These are phyloP conservation scores for Beauveria varroae DNA, from an alignment of 2,329 filamentous ascomycete genomes.

Conservation along the genomic window DNA sequence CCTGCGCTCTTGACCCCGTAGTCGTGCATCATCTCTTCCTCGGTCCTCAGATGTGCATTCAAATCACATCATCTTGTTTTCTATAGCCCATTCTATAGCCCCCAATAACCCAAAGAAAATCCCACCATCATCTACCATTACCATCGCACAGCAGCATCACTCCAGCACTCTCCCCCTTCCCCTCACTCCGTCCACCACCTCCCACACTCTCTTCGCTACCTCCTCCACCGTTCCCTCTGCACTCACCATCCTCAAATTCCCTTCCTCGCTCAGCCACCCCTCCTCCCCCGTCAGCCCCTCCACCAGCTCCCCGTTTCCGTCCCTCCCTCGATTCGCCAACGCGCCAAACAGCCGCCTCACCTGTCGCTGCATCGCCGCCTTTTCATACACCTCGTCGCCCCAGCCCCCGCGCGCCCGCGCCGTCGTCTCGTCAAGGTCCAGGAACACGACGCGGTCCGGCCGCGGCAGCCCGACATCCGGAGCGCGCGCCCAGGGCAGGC, in stretches of 20 bases:
- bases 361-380: constrained; percentile 68
- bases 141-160: constrained; percentile 7
- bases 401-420: constrained; percentile 76
- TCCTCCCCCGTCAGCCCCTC: constrained; percentile 16
- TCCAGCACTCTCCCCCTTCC: constrained; percentile 35
- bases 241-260: constrained; percentile 47
- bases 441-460: constrained; percentile 80
- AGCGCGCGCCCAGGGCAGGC: constrained; percentile 71
- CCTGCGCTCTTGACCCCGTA: neutral
- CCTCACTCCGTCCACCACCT: constrained; percentile 41
- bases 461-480: constrained; percentile 82
- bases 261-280: constrained; percentile 36
- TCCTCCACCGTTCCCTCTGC: constrained; percentile 48
- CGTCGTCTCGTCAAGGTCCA: constrained; percentile 68
- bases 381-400: constrained; percentile 85
- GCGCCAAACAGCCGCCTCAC: constrained; percentile 69
- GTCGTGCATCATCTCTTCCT: neutral
- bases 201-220: constrained; percentile 50
- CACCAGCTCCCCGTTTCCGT: constrained; percentile 21
- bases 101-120: too few relatives aligned
- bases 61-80: neutral
- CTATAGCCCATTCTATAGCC: neutral
- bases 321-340: constrained; percentile 39
- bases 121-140: neutral
- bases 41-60: neutral